phyloP scores from a whole-genome alignment of 257 asterid species.

The Scutellaria baicalensis region DNA sequence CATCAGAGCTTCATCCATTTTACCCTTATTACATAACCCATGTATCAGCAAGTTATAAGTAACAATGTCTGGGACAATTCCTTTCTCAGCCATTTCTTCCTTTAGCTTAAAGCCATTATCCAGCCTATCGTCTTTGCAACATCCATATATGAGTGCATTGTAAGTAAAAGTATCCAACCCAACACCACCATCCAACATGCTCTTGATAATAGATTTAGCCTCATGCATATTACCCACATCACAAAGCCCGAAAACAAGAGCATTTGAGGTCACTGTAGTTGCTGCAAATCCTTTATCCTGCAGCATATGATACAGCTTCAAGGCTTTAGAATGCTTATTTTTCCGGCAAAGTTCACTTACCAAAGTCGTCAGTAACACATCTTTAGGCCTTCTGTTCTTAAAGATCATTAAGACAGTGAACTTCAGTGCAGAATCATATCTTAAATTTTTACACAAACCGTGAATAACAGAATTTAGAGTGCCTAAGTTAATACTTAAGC shows the following conservation, averaged over 20 bases:
- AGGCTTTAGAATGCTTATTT: conserved; percentile 57
- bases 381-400: conserved; percentile 53
- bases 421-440: conserved; percentile 45
- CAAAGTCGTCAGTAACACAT: conserved; percentile 60
- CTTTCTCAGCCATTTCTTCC: conserved; percentile 60
- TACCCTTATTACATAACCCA: conserved; percentile 42
- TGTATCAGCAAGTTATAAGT: conserved; percentile 59
- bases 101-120: conserved; percentile 55
- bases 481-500: conserved; percentile 41
- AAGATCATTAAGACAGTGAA: conserved; percentile 47
- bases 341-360: conserved; percentile 61
- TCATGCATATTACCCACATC: conserved; percentile 49
- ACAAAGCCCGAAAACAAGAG: conserved; percentile 73
- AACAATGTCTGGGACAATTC: conserved; percentile 44
- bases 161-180: conserved; percentile 52
- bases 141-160: conserved; percentile 66
- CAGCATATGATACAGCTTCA: conserved; percentile 50
- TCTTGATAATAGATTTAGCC: conserved; percentile 43
- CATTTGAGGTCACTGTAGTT: conserved; percentile 65
- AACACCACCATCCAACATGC: conserved; percentile 37
- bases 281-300: conserved; percentile 43
- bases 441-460: conserved; percentile 35
- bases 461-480: conserved; percentile 41
- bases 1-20: conserved; percentile 59
- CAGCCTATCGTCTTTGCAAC: conserved; percentile 49